These are phyloP conservation scores for Luffa aegyptiaca DNA, from an alignment of 306 rosid species.

Conservation along the genomic window DNA sequence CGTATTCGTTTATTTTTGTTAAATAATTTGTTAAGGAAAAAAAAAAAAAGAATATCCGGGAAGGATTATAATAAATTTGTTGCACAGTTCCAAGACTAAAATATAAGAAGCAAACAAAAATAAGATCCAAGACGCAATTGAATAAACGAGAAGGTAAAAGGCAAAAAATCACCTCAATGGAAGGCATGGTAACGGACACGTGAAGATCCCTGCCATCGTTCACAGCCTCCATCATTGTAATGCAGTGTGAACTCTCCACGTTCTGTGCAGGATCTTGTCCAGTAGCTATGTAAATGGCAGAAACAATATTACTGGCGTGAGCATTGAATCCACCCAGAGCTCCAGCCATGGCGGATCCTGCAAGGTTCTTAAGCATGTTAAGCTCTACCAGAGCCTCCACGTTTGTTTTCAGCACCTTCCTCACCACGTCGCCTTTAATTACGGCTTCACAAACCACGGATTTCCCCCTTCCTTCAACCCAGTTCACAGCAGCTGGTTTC, in stretches of 20 bases:
- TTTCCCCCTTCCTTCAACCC: slow-evolving; percentile 93
- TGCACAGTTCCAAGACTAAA: too few relatives aligned
- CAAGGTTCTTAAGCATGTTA: slow-evolving; percentile 85
- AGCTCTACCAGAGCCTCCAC: slow-evolving; percentile 74
- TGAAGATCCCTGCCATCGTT: slow-evolving; percentile 78
- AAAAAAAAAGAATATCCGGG: background rate
- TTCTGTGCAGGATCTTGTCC: slow-evolving; percentile 98
- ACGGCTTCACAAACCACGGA: slow-evolving; percentile 79
- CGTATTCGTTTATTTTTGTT: background rate
- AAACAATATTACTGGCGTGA: slow-evolving; percentile 81
- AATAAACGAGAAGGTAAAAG: background rate
- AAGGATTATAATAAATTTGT: background rate
- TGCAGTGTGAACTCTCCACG: slow-evolving; percentile 84
- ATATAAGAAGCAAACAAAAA: too few relatives aligned
- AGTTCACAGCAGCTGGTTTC: slow-evolving; percentile 85
- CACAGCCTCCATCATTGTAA: slow-evolving; percentile 87
- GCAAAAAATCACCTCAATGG: slow-evolving; percentile 44
- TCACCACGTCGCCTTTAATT: slow-evolving; percentile 67
- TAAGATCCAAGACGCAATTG: background rate
- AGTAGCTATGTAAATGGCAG: slow-evolving; percentile 77
- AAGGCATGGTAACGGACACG: slow-evolving; percentile 89
- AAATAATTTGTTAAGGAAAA: too few relatives aligned
- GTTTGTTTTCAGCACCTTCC: slow-evolving; percentile 66
- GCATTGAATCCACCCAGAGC: slow-evolving; percentile 96
- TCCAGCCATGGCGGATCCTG: slow-evolving; percentile 88